Base-by-base conservation (phyloP, 2,329 filamentous ascomycete species). In the Trichoderma pleuroti region DNA sequence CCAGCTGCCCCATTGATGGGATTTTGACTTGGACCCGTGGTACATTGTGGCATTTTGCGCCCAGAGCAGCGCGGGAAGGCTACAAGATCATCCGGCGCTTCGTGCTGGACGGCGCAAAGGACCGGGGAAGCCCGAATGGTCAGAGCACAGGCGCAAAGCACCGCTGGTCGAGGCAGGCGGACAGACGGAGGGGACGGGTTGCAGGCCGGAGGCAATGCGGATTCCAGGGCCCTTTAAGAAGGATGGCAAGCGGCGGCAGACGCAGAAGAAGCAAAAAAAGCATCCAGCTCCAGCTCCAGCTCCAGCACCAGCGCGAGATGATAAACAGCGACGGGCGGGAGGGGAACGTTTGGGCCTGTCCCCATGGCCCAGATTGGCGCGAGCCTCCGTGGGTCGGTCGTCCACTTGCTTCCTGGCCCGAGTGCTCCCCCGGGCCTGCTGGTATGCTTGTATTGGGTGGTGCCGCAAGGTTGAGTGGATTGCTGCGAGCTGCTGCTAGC, bases 41-140 rank as follows among this genome's bases (percentile, higher is more conserved):
- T 75, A 76, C 77, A 78, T 78, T 66, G 64, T 76, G 69, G 74
- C 76, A 77, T 77, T 71, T 74, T 77, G 74, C 68, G 70, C 70
- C 67, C 54, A 54, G 42, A 70, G 62, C 54, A 72, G 71, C 71
- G 71, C 68, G 70, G 70, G 64, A 65, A 62, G 56, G 70, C 70
- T 72, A 72, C 56, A 67, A 39, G 34, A 70, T 70, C 71, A 70
- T 72, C 68, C 54, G 67, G 68, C 68, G 42, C 66, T 61, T 59
- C n/a, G 56, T 70, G 32, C 57, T 72, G 71, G 68, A 54, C 68
- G 62, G 49, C 54, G 68, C 68, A 66, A 70, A 42, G 46, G 68
- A 72, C 71, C 61, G 52, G 52, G 61, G 59, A 59, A 32, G 56
- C 66, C 66, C 28, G 34, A 59, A 68, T 36, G 39, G 39, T 68